Evolutionary conservation across 148 eudicot species (phyloP), one percentile per base, ranked within the genome.

Genomic region (Persicaria maculosa): DNA sequence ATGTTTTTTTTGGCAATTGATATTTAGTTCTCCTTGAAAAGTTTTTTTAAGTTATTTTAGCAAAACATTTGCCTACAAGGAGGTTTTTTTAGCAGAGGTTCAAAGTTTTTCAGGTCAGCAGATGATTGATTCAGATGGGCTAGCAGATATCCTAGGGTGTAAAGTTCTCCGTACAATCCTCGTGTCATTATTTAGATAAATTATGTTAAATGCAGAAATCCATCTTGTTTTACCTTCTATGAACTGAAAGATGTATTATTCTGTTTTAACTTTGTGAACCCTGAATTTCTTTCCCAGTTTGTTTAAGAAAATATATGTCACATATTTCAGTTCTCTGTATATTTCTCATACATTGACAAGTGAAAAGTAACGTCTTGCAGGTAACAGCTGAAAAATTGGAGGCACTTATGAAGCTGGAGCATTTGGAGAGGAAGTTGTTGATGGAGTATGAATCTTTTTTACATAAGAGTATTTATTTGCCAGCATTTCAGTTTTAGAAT

Each of bases 331-430:
- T 17, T 31, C 70, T 65, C 68, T 9, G 44, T 3, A 19, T 62
- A 25, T 9, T 31, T 25, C 44, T 2, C 68, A 62, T 62, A 62
- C 44, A 62, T 62, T 62, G 2, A 43, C 19, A 65, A 65, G 36
- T 65, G 70, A 65, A 65, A 7, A 14, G 47, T 43, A 65, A 46
- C 19, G 19, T 25, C 59, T 76, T 75, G 77, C 80, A 95, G 99
- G 99, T 85, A 48, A 85, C 97, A 43, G 87, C 90, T 65, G 94
- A 95, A 72, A 95, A 95, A 83, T 93, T 95, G 76, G 87, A 84
- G 75, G 94, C 97, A 62, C 97, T 95, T 52, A 77, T 95, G 92
- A 96, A 92, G 87, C 80, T 92, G 76, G 96, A 97, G 64, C 83
- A 85, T 54, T 45, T 92, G 84, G 92, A 92, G 84, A 86, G 81